These are phyloP conservation scores for Boletus huronensis DNA, from an alignment of 768 basidiomycete genomes.

Conservation along the genomic window DNA sequence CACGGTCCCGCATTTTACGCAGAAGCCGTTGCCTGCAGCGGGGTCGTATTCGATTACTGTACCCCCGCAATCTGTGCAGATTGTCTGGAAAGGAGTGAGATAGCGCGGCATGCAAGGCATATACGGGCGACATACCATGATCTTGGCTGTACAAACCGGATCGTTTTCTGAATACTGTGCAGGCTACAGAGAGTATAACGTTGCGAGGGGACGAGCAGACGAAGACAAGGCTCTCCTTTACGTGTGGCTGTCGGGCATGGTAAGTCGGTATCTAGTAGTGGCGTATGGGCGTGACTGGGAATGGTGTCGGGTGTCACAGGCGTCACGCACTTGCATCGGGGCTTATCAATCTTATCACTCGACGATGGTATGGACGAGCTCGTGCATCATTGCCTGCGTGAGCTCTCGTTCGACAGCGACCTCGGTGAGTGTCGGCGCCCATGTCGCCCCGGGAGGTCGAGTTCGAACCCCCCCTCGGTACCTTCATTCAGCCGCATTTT, in stretches of 20 bases:
- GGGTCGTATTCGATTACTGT: constrained; percentile 83
- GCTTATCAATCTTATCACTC: not conserved
- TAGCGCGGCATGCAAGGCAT: not conserved
- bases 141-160: not conserved
- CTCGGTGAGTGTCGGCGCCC: constrained; percentile 56
- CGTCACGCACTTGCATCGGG: not conserved
- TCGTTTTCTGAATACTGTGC: not conserved
- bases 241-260: not conserved
- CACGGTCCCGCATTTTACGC: constrained; percentile 83
- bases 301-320: not conserved
- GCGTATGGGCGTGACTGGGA: not conserved
- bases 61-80: constrained; percentile 76
- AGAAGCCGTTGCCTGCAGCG: constrained; percentile 82
- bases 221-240: not conserved
- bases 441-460: constrained; percentile 14
- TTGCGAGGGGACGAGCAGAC: not conserved
- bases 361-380: constrained; percentile 64
- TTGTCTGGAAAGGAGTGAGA: constrained; percentile 38
- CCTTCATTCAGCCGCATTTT: constrained; percentile 20
- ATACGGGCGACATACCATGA: constrained; percentile 13
- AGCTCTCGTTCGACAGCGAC: constrained; percentile 88
- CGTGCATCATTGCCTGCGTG: constrained; percentile 76
- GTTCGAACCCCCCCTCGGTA: constrained; percentile 44
- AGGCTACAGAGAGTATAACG: not conserved
- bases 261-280: too few species aligned